phyloP scores from a whole-genome alignment of 768 basidiomycete genomes.

The Boletus rubescentipes region DNA sequence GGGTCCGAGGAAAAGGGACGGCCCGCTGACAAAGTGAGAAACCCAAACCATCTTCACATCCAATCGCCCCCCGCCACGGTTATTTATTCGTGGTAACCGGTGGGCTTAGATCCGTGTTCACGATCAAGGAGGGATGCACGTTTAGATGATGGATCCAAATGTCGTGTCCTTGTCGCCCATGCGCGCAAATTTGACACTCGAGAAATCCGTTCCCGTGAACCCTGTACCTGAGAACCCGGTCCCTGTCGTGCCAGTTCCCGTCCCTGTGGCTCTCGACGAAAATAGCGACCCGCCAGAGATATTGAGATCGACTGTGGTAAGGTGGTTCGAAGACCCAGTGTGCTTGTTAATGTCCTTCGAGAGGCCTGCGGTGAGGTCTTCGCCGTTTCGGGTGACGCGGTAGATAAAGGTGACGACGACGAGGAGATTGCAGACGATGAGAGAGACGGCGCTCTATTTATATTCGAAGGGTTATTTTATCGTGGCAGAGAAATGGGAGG shows the following conservation, averaged over 20 bases:
- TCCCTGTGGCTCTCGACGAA: neutral
- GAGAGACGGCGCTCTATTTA: conserved; percentile 34
- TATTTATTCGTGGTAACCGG: neutral
- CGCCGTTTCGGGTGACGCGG: conserved; percentile 12
- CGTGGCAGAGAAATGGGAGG: neutral
- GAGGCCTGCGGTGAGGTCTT: conserved; percentile 10
- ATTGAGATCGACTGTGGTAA: conserved; percentile 30
- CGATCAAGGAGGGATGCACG: neutral
- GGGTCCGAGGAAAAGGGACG: neutral
- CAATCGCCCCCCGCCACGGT: too few relatives aligned
- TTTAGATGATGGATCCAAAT: neutral
- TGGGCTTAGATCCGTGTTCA: neutral
- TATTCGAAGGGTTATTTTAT: neutral
- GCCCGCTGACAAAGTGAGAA: neutral
- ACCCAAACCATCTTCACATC: too few relatives aligned
- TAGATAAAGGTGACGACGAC: conserved; percentile 38
- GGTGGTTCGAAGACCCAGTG: neutral
- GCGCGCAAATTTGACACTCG: neutral
- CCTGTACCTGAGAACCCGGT: neutral
- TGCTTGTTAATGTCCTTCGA: conserved; percentile 1
- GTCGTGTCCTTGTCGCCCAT: neutral
- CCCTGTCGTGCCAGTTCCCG: neutral
- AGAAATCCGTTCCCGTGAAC: conserved; percentile 5
- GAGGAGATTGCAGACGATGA: conserved; percentile 43
- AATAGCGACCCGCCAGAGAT: conserved; percentile 2